Percentiles rank a stretch among this genome's conserved stretches.
These are phyloP conservation scores for Comarum palustre DNA, from an alignment of 306 rosid species.

Conservation along the genomic window DNA sequence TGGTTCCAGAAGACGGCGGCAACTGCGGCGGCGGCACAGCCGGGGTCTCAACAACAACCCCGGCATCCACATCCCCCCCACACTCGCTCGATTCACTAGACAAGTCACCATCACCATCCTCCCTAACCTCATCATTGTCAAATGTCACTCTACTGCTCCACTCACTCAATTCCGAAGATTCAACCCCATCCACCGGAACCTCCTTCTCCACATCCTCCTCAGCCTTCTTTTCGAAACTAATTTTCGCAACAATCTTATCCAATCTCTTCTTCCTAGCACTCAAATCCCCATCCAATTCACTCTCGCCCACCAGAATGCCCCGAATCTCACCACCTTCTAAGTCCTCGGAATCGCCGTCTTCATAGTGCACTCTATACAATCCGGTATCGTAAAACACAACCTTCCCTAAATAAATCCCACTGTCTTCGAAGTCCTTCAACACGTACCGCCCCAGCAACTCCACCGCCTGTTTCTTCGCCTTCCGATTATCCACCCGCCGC, in stretches of 20 bases:
- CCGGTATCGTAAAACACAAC: slow-evolving; percentile 64
- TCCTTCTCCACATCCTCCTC: slow-evolving; percentile 20
- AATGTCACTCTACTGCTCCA: slow-evolving; percentile 21
- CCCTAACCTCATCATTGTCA: slow-evolving; percentile 32
- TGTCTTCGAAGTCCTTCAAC: slow-evolving; percentile 59
- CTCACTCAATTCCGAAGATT: slow-evolving; percentile 32
- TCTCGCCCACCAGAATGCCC: slow-evolving; percentile 40
- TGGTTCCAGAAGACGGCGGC: slow-evolving; percentile 71
- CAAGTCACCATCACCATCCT: slow-evolving; percentile 37
- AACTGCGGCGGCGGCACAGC: slow-evolving; percentile 52
- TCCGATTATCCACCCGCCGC: slow-evolving; percentile 46
- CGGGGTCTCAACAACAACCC: slow-evolving; percentile 30
- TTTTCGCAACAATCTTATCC: slow-evolving; percentile 38
- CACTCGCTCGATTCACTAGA: slow-evolving; percentile 39
- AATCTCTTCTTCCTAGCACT: slow-evolving; percentile 41
- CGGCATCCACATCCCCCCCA: slow-evolving; percentile 32
- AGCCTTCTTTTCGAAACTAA: slow-evolving; percentile 3
- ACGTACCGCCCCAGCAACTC: slow-evolving; percentile 63
- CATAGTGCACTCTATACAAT: slow-evolving; percentile 65
- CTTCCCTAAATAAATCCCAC: slow-evolving; percentile 67
- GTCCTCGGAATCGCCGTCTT: slow-evolving; percentile 87
- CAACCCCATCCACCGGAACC: slow-evolving; percentile 32
- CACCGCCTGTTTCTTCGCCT: slow-evolving; percentile 40
- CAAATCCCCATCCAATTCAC: slow-evolving; percentile 38
- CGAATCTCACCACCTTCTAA: slow-evolving; percentile 78